Conservation (phyloP, 495 filamentous ascomycete species). For the Mycothermus thermophilus region DNA sequence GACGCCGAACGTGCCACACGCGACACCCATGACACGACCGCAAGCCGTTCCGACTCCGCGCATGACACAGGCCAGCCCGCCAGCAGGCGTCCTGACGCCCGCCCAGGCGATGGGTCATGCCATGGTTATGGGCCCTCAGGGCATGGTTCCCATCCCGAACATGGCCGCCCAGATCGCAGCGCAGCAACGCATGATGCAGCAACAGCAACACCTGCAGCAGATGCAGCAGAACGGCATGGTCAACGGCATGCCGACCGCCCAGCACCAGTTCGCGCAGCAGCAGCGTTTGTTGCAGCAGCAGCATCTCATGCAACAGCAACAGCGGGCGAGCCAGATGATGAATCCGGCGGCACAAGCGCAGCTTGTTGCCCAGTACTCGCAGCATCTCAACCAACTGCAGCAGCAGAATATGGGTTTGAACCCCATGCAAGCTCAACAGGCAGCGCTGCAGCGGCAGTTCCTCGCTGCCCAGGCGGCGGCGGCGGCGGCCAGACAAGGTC, state of each 20-base stretch:
- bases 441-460: constrained; percentile 27
- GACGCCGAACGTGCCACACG: constrained; percentile 64
- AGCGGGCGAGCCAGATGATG: constrained; percentile 19
- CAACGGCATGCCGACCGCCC: constrained; percentile 8
- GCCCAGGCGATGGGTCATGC: constrained; percentile 37
- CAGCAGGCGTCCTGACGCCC: constrained; percentile 40
- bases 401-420: constrained; percentile 16
- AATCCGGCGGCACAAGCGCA: constrained; percentile 8
- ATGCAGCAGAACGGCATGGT: constrained; percentile 28
- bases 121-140: constrained; percentile 35
- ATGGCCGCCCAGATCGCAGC: constrained; percentile 28
- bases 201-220: constrained; percentile 23
- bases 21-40: constrained; percentile 52
- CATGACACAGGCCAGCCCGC: constrained; percentile 58
- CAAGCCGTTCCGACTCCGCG: constrained; percentile 57
- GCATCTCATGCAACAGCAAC: constrained; percentile 16
- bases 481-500: too few species aligned
- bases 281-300: constrained; percentile 29
- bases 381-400: constrained; percentile 20
- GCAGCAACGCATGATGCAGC: constrained; percentile 43
- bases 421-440: constrained; percentile 19
- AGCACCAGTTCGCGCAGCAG: constrained; percentile 22
- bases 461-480: constrained; percentile 7
- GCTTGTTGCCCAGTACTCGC: constrained; percentile 21
- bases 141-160: constrained; percentile 25